phyloP scores from a whole-genome alignment of 192 early-diverging fungal species.

The Backusella sp. region DNA sequence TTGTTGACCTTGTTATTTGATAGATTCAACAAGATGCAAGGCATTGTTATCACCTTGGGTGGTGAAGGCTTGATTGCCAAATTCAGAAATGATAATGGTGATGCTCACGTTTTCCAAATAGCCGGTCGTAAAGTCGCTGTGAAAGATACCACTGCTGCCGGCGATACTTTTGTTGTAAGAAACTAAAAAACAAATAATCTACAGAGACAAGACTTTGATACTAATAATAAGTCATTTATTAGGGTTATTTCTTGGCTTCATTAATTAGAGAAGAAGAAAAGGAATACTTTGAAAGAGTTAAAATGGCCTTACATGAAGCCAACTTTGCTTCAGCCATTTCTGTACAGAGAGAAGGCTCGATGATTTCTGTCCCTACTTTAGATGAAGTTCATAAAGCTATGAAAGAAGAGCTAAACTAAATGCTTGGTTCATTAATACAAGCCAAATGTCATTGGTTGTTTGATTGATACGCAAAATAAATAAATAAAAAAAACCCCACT shows the following conservation, averaged over 20 bases:
- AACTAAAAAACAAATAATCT: no score
- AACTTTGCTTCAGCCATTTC: conserved; percentile 64
- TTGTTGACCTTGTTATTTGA: conserved; percentile 39
- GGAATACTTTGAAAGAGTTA: conserved; percentile 34
- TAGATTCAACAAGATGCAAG: conserved; percentile 44
- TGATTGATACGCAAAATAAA: no score
- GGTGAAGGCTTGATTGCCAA: conserved; percentile 58
- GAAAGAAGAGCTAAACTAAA: background rate
- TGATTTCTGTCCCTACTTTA: conserved; percentile 61
- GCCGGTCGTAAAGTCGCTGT: conserved; percentile 45
- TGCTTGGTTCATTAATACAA: no score
- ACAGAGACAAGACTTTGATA: background rate
- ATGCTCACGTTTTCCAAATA: conserved; percentile 37
- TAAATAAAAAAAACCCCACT: no score
- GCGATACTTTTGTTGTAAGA: conserved; percentile 62
- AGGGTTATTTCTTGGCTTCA: conserved; percentile 68
- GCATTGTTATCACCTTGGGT: conserved; percentile 69
- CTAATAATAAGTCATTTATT: conserved; percentile 27
- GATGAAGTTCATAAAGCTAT: conserved; percentile 36
- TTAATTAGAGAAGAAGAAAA: conserved; percentile 40
- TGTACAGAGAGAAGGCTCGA: conserved; percentile 66
- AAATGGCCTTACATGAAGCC: conserved; percentile 53
- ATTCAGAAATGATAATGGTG: conserved; percentile 35
- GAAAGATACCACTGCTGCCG: conserved; percentile 61
- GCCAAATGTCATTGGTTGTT: no score